Evolutionary conservation across 495 filamentous ascomycete genomes (phyloP), one percentile per base, ranked within the genome.

Genomic region (Haplographium delicatum): DNA sequence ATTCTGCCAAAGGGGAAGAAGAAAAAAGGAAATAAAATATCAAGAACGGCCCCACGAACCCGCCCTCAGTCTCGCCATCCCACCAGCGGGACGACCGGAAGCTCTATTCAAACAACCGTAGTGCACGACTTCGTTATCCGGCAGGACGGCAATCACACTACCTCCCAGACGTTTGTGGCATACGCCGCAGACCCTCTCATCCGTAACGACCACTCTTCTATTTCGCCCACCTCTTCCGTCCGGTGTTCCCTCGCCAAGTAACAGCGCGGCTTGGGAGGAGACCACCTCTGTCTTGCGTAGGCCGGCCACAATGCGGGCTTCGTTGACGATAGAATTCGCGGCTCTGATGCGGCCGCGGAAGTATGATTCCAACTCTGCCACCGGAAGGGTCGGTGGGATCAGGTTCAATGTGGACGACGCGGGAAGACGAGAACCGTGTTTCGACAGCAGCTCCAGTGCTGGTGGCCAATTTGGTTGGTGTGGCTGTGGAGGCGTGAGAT

Each of bases 101-200:
- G 42, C 63, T 52, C 75, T 71, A 51, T 72, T 79, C 45, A 84
- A 72, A 73, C 89, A 95, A 10, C 87, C 88, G 62, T 91, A 85
- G 70, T 95, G 89, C 47, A 95, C 85, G 11, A 93, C 87, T 35
- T 59, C 64, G 54, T 74, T 76, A 51, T 79, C 71, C n/a, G 72
- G 74, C 34, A 78, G 33, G 2, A 75, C 74, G 2, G 73, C 70
- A 41, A 97, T 85, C 16, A 94, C 93, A 66, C 85, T 93, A 11
- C 87, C 82, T 5, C 94, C 93, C 54, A 98, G 76, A 49, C 93
- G 70, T 70, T 96, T 96, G 65, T 95, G 84, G 63, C 93, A 98
- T 30, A 93, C 85, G 9, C 85, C 82, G 64, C 93, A 98, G 19
- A 93, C 84, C 50, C 87, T 75, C 56, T 96, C 90, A 58, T 98